Base-by-base conservation (phyloP, 176 grass and related monocot species). In the Carex parvula region DNA sequence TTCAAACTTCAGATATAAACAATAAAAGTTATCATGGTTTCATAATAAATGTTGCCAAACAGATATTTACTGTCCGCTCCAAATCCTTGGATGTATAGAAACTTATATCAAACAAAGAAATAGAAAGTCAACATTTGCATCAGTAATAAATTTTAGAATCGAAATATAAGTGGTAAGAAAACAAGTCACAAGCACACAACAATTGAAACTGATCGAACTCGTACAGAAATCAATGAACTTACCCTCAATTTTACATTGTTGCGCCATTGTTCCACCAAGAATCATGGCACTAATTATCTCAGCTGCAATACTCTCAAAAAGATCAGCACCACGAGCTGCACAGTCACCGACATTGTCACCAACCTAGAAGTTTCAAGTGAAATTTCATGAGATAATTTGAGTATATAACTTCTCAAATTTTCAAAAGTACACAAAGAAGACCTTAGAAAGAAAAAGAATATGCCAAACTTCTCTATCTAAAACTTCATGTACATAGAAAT, bases 281-380 rank as follows among this genome's bases (percentile, higher is more conserved):
- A 99, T 99, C 96, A 99, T 99, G 64, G 96, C 96, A 86, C 96
- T 99, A 64, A 99, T 99, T 90, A 99, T 99, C 91, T 99, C 96
- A 76, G 96, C 96, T 86, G 96, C 93, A 86, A 99, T 95, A 70
- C 96, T 99, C 90, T 99, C 96, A 81, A 99, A 98, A 73, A 99
- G 92, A 90, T 99, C 96, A 73, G 96, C 96, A 4, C 96, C 96
- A 81, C 96, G 91, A 8, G 96, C 96, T 85, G 96, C 96, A 88
- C 96, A 99, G 77, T 95, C 96, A 79, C 96, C 96, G 81, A 99
- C 96, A 88, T 99, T 95, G 64, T 99, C 96, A 87, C 96, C 96
- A 86, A 99, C 96, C 96, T 99, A 86, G 56, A 66, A 62, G 6
- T 69, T 64, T 71, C 74, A 81, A 81, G 58, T 84, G 48, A 62